These are phyloP conservation scores for Amanita rimosa DNA, from an alignment of 768 basidiomycete genomes.

Conservation along the genomic window DNA sequence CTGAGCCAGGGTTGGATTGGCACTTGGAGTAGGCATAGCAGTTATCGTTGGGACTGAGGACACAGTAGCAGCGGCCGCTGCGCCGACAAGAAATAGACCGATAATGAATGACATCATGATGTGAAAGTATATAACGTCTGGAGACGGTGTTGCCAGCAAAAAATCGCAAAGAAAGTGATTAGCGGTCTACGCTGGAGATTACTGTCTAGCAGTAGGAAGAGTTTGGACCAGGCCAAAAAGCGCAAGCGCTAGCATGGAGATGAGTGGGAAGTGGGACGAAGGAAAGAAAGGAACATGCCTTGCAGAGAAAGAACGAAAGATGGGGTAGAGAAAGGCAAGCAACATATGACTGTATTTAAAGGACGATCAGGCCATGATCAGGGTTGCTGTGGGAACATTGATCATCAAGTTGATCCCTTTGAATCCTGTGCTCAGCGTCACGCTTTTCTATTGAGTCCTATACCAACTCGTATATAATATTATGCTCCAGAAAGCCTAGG, in stretches of 20 bases:
- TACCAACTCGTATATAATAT: conserved; percentile 11
- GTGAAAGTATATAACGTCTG: conserved; percentile 32
- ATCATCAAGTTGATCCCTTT: too few species aligned
- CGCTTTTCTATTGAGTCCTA: conserved; percentile 3
- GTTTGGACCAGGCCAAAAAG: conserved; percentile 29
- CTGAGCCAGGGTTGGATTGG: conserved; percentile 13
- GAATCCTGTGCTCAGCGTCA: background rate
- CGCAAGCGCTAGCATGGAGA: conserved; percentile 28
- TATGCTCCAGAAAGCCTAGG: conserved; percentile 19
- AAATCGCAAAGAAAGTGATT: conserved; percentile 23
- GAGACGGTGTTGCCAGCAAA: conserved; percentile 20
- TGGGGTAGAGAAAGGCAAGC: conserved; percentile 17
- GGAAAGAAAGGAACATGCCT: conserved; percentile 24
- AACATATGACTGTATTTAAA: conserved; percentile 24
- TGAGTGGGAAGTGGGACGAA: conserved; percentile 15
- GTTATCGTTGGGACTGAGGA: conserved; percentile 25
- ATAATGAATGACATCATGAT: conserved; percentile 56
- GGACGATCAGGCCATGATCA: background rate
- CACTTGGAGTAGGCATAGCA: conserved; percentile 10
- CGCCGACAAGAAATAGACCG: conserved; percentile 46
- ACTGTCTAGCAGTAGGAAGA: conserved; percentile 56
- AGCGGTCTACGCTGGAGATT: conserved; percentile 65
- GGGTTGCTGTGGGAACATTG: conserved; percentile 5
- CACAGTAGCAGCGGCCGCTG: conserved; percentile 36
- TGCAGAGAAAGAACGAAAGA: conserved; percentile 28